These are phyloP conservation scores for Starmerella bombi DNA, from an alignment of 805 yeast genomes.

Conservation along the genomic window DNA sequence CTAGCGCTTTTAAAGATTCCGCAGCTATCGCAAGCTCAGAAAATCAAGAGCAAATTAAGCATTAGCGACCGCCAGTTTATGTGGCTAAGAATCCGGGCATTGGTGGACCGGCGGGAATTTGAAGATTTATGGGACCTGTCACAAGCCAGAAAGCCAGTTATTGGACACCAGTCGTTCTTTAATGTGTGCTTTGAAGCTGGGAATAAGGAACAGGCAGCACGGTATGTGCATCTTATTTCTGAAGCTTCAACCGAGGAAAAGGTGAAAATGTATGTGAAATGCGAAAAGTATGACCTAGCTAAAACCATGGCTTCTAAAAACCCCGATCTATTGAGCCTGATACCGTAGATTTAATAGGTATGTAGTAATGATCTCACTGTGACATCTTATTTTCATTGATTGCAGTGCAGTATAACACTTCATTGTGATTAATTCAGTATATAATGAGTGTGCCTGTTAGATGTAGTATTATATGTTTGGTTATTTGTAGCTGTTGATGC, in stretches of 20 bases:
- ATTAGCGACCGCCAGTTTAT: conserved; percentile 46
- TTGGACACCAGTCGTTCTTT: conserved; percentile 57
- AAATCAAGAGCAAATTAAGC: conserved; percentile 40
- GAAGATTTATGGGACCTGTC: conserved; percentile 45
- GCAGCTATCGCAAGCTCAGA: conserved; percentile 39
- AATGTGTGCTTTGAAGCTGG: conserved; percentile 41
- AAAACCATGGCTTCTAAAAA: conserved; percentile 25
- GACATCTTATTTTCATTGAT: not conserved
- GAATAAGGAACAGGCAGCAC: conserved; percentile 45
- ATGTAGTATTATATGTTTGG: too few relatives aligned
- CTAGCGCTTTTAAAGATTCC: conserved; percentile 33
- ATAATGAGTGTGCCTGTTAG: too few relatives aligned
- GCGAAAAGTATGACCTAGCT: conserved; percentile 32
- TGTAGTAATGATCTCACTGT: not conserved
- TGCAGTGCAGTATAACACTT: not conserved
- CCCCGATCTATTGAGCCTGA: conserved; percentile 2
- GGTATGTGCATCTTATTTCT: conserved; percentile 43
- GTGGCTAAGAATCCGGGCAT: conserved; percentile 38
- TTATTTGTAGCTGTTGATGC: too few relatives aligned
- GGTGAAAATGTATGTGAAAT: conserved; percentile 32
- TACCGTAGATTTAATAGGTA: not conserved
- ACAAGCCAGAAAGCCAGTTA: conserved; percentile 44
- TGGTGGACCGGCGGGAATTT: conserved; percentile 38
- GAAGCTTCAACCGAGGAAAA: conserved; percentile 35
- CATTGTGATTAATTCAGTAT: too few relatives aligned